Conservation (phyloP, 768 basidiomycete species). For the Gautieria morchelliformis region DNA sequence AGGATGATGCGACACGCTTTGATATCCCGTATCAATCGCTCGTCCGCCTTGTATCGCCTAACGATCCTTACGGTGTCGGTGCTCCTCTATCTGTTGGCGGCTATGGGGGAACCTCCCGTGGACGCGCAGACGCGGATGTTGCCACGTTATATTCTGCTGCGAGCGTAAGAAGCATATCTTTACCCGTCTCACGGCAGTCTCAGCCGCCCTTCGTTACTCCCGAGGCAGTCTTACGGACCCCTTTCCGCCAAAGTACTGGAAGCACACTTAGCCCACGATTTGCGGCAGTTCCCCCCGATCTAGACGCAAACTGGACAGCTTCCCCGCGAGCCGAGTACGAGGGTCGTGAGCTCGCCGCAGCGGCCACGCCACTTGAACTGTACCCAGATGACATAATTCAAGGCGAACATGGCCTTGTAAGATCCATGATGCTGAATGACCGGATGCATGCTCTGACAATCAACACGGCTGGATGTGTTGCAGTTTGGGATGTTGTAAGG, state of each 20-base stretch:
- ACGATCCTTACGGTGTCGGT: constrained; percentile 42
- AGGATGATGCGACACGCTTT: constrained; percentile 33
- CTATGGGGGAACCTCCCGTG: not conserved
- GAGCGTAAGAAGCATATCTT: constrained; percentile 62
- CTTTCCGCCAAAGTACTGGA: constrained; percentile 4
- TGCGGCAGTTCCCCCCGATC: not conserved
- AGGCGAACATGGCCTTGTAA: constrained; percentile 76
- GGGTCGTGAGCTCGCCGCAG: constrained; percentile 69
- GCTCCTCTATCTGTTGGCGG: constrained; percentile 23
- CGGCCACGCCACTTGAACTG: constrained; percentile 46
- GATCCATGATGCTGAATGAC: constrained; percentile 78
- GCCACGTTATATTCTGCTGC: constrained; percentile 84
- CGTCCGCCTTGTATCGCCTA: constrained; percentile 57
- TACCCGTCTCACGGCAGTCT: constrained; percentile 28
- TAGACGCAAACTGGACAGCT: constrained; percentile 6
- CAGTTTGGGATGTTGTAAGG: constrained; percentile 86
- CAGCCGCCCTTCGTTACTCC: constrained; percentile 20
- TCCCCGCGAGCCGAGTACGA: constrained; percentile 47
- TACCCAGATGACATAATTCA: constrained; percentile 61
- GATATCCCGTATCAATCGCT: constrained; percentile 62
- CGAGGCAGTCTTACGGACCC: not conserved
- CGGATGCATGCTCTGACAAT: constrained; percentile 85
- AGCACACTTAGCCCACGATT: constrained; percentile 1
- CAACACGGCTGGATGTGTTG: constrained; percentile 80
- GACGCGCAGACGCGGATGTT: constrained; percentile 59